Evolutionary conservation across 441 rosid species (phyloP).

Genomic region (Corymbia calophylla): DNA sequence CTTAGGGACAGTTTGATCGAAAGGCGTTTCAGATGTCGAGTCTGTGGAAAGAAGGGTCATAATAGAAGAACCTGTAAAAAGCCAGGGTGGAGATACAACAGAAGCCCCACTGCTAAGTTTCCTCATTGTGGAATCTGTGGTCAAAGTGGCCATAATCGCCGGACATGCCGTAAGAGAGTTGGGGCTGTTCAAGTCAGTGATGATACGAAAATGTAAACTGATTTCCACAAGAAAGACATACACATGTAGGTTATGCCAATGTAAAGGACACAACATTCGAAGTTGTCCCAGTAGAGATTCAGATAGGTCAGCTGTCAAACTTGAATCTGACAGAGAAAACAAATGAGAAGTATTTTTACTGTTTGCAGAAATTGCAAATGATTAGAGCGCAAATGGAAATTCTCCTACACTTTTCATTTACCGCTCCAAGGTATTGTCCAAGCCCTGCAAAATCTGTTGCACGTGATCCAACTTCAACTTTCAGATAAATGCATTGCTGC

Average conservation of each 20-base stretch:
- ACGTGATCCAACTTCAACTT: background rate
- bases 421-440: background rate
- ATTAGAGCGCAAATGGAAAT: background rate
- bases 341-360: background rate
- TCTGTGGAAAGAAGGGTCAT: slow-evolving; percentile 76
- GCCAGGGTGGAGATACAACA: slow-evolving; percentile 19
- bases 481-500: background rate
- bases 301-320: background rate
- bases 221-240: slow-evolving; percentile 18
- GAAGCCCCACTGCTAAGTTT: slow-evolving; percentile 15
- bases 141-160: slow-evolving; percentile 61
- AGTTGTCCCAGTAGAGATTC: slow-evolving; percentile 38
- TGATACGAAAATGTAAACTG: background rate
- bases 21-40: slow-evolving; percentile 50
- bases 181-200: slow-evolving; percentile 1
- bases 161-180: slow-evolving; percentile 42
- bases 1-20: slow-evolving; percentile 31
- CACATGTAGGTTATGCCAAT: slow-evolving; percentile 45
- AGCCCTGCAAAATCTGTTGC: background rate
- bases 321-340: background rate
- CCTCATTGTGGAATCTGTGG: slow-evolving; percentile 47
- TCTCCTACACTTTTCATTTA: background rate
- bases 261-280: slow-evolving; percentile 48
- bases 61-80: slow-evolving; percentile 71
- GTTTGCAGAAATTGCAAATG: background rate